Percentiles rank a stretch among this genome's conserved stretches.
phyloP scores from a whole-genome alignment of 176 grass and related monocot genomes.

The Musa schizocarpa region DNA sequence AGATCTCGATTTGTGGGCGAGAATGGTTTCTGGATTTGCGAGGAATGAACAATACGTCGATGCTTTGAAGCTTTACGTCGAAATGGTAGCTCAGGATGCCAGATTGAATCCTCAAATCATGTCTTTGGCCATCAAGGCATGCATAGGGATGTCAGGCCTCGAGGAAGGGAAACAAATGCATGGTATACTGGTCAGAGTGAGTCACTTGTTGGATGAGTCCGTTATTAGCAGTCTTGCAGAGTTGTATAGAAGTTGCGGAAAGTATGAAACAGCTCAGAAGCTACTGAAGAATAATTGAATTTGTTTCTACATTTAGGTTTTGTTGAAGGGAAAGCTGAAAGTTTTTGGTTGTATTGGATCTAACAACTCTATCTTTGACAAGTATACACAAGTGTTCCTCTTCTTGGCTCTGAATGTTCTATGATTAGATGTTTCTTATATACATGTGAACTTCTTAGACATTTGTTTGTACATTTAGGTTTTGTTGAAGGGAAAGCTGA shows the following conservation, averaged over 20 bases:
- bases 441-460: too few relatives aligned
- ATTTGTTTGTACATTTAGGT: background rate
- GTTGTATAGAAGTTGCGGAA: constrained; percentile 4
- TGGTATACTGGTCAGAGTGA: background rate
- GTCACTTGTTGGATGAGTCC: background rate
- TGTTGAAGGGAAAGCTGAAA: background rate
- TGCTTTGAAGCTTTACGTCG: background rate
- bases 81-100: constrained; percentile 15
- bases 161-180: constrained; percentile 18
- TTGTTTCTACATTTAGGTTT: background rate
- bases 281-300: background rate
- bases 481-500: background rate
- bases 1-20: background rate
- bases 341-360: background rate
- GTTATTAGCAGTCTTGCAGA: constrained; percentile 13
- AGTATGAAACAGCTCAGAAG: constrained; percentile 3
- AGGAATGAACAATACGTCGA: constrained; percentile 5
- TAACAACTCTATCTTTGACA: background rate
- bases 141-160: constrained; percentile 4
- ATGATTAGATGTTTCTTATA: too few relatives aligned
- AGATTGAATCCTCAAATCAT: constrained; percentile 3
- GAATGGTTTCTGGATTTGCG: constrained; percentile 18
- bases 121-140: constrained; percentile 3
- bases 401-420: too few relatives aligned
- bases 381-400: background rate